Conservation (phyloP, 371 early-diverging fungal species). For the Rhizopus microsporus region DNA sequence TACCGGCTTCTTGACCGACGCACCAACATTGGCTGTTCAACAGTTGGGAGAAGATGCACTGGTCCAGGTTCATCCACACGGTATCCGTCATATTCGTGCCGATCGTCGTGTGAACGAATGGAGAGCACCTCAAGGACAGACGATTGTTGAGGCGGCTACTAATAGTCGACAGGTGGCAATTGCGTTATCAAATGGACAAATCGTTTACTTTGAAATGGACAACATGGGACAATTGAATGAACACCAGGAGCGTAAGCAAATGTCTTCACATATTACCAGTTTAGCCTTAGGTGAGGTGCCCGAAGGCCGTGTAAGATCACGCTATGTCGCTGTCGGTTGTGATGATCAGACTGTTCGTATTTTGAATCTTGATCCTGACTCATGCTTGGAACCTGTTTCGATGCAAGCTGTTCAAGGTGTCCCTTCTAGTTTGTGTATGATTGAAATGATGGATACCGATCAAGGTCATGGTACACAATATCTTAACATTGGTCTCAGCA, state of each 20-base stretch:
- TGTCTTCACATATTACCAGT: conserved; percentile 72
- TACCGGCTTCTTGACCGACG: conserved; percentile 80
- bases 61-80: conserved; percentile 89
- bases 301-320: conserved; percentile 75
- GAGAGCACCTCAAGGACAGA: conserved; percentile 78
- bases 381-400: conserved; percentile 75
- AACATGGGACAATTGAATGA: conserved; percentile 85
- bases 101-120: conserved; percentile 94
- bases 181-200: conserved; percentile 81
- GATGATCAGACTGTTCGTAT: conserved; percentile 92
- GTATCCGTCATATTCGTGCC: conserved; percentile 85
- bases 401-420: conserved; percentile 74
- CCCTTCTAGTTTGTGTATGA: conserved; percentile 62
- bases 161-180: conserved; percentile 85
- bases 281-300: conserved; percentile 83
- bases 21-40: conserved; percentile 84
- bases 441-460: conserved; percentile 77
- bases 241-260: conserved; percentile 76
- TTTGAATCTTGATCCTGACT: conserved; percentile 80
- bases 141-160: conserved; percentile 77
- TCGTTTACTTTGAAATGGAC: conserved; percentile 95
- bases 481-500: conserved; percentile 87
- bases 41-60: conserved; percentile 87
- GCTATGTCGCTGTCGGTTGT: conserved; percentile 91
- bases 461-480: conserved; percentile 70